Evolutionary conservation across 805 yeast genomes (phyloP).

Genomic region (Candida fluviatilis): DNA sequence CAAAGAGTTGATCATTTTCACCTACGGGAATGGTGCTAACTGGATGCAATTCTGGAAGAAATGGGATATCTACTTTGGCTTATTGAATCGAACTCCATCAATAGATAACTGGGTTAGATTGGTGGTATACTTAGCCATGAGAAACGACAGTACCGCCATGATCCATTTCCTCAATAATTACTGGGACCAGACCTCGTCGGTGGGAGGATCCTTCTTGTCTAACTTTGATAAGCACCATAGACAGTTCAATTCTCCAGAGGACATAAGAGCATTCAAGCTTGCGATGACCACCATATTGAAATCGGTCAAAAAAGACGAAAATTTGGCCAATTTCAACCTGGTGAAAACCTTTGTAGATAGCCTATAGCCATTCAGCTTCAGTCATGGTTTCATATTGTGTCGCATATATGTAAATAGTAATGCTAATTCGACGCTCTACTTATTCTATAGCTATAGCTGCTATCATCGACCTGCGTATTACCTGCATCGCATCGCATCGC

Average conservation of each 20-base stretch:
- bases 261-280: constrained; percentile 17
- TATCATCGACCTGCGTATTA: no score
- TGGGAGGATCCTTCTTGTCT: constrained; percentile 21
- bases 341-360: constrained; percentile 8
- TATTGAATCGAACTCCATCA: constrained; percentile 6
- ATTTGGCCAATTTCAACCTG: constrained; percentile 4
- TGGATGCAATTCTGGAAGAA: constrained; percentile 37
- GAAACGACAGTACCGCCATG: constrained; percentile 21
- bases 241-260: constrained; percentile 17
- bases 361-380: constrained; percentile 10
- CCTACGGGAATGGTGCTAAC: constrained; percentile 35
- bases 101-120: constrained; percentile 28
- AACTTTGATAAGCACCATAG: constrained; percentile 14
- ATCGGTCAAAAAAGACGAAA: constrained; percentile 8
- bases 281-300: constrained; percentile 19
- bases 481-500: not conserved
- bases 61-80: constrained; percentile 25
- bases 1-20: constrained; percentile 29
- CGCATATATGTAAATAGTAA: not conserved
- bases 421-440: no score
- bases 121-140: constrained; percentile 26
- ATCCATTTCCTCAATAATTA: constrained; percentile 24
- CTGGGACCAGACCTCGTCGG: constrained; percentile 22
- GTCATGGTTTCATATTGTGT: not conserved
- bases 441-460: not conserved